Percentiles rank a stretch among this genome's conserved stretches.
Evolutionary conservation across 1,139 yeast species (phyloP).

Genomic region (Suhomyces coccinellae): DNA sequence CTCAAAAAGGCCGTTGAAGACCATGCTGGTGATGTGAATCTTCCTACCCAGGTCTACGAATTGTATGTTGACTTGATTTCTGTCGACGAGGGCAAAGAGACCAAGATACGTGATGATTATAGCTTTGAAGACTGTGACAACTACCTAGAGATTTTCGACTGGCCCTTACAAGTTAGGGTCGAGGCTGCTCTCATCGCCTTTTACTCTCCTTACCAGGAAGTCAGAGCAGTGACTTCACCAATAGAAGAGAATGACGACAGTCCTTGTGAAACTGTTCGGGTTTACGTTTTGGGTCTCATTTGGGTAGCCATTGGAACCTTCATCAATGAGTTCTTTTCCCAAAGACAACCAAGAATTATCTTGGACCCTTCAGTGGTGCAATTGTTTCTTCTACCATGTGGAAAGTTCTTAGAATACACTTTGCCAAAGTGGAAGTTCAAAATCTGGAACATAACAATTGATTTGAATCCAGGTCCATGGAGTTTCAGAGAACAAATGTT

Average conservation of each 20-base stretch:
- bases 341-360: slow-evolving; percentile 53
- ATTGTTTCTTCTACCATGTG: slow-evolving; percentile 59
- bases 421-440: slow-evolving; percentile 26
- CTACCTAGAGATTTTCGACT: slow-evolving; percentile 11
- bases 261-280: slow-evolving; percentile 57
- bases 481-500: slow-evolving; percentile 24
- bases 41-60: slow-evolving; percentile 1
- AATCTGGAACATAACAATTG: slow-evolving; percentile 18
- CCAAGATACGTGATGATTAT: neutral
- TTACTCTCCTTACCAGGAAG: slow-evolving; percentile 66
- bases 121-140: neutral
- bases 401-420: slow-evolving; percentile 29
- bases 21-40: slow-evolving; percentile 27
- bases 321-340: slow-evolving; percentile 57
- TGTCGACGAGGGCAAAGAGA: no score
- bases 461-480: slow-evolving; percentile 29
- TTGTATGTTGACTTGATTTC: neutral
- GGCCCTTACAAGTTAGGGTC: slow-evolving; percentile 18
- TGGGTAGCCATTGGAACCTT: slow-evolving; percentile 60
- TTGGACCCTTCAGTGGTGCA: slow-evolving; percentile 53
- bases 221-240: slow-evolving; percentile 57
- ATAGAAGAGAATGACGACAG: slow-evolving; percentile 46
- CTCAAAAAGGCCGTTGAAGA: slow-evolving; percentile 19
- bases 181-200: slow-evolving; percentile 40
- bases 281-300: slow-evolving; percentile 53